These are phyloP conservation scores for Entomortierella parvispora DNA, from an alignment of 192 early-diverging fungal genomes.

Conservation along the genomic window DNA sequence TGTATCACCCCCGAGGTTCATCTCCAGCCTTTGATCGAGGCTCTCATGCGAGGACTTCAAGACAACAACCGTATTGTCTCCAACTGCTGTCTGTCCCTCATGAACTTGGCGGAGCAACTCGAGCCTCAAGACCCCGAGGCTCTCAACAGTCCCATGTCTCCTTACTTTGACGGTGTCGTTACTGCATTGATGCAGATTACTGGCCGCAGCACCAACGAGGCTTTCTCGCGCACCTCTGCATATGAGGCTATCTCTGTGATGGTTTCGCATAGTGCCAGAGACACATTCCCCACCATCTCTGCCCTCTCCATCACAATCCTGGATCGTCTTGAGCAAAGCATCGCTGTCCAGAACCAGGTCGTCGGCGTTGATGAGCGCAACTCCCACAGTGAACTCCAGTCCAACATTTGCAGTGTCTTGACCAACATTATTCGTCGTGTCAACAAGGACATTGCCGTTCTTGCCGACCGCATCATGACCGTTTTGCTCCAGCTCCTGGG, in stretches of 20 bases:
- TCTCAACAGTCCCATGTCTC: slow-evolving; percentile 77
- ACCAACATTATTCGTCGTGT: slow-evolving; percentile 88
- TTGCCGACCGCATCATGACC: slow-evolving; percentile 93
- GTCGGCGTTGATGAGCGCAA: slow-evolving; percentile 86
- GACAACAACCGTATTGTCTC: slow-evolving; percentile 91
- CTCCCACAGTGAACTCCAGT: slow-evolving; percentile 86
- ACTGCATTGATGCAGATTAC: slow-evolving; percentile 80
- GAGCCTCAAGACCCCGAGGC: slow-evolving; percentile 66
- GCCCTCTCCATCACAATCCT: slow-evolving; percentile 80
- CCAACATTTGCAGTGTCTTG: slow-evolving; percentile 91
- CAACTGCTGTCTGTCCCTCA: slow-evolving; percentile 96
- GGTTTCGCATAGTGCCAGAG: slow-evolving; percentile 76
- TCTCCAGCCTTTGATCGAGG: slow-evolving; percentile 75
- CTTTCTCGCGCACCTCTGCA: slow-evolving; percentile 89
- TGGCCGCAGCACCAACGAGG: slow-evolving; percentile 77
- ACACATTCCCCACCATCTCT: slow-evolving; percentile 80
- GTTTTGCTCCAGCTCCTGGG: slow-evolving; percentile 81
- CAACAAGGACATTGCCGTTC: slow-evolving; percentile 72
- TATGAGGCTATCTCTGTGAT: slow-evolving; percentile 94
- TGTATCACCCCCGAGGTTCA: slow-evolving; percentile 80
- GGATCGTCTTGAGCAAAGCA: slow-evolving; percentile 81
- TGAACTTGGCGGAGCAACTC: slow-evolving; percentile 91
- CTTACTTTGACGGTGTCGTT: slow-evolving; percentile 88
- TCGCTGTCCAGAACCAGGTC: slow-evolving; percentile 76
- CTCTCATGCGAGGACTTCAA: slow-evolving; percentile 83